Percentiles rank a stretch among this genome's conserved stretches.
Evolutionary conservation across 306 rosid species (phyloP).

Genomic region (Lathyrus tuberosus): DNA sequence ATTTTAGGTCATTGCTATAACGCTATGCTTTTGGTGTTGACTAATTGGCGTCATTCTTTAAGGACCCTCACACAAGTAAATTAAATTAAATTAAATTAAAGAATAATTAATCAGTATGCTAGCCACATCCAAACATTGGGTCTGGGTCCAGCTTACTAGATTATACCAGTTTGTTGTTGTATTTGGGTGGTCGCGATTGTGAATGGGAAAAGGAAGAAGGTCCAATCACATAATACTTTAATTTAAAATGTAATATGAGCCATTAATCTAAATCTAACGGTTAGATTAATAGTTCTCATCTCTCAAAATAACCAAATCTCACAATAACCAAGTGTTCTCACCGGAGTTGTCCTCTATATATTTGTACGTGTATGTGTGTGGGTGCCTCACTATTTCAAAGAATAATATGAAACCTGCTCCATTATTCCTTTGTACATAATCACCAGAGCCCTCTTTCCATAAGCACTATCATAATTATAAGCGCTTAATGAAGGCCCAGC

Average conservation of each 20-base stretch:
- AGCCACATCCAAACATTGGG: background rate
- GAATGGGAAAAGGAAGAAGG: background rate
- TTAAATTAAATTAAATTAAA: too few relatives aligned
- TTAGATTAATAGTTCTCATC: background rate
- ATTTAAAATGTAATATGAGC: background rate
- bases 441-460: constrained; percentile 84
- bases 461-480: constrained; percentile 92
- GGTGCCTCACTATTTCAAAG: constrained; percentile 18
- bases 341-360: too few relatives aligned
- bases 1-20: too few relatives aligned
- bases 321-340: too few relatives aligned
- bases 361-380: background rate
- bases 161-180: background rate
- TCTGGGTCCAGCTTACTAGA: background rate
- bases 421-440: constrained; percentile 90
- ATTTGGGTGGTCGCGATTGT: background rate
- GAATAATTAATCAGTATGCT: background rate
- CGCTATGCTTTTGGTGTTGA: too few relatives aligned
- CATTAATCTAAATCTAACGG: background rate
- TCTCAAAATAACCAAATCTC: background rate
- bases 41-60: too few relatives aligned
- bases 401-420: constrained; percentile 78
- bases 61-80: background rate
- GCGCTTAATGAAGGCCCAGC: constrained; percentile 94
- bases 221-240: background rate